Evolutionary conservation across 768 basidiomycete species (phyloP).

Genomic region (Sarcomyxa edulis): DNA sequence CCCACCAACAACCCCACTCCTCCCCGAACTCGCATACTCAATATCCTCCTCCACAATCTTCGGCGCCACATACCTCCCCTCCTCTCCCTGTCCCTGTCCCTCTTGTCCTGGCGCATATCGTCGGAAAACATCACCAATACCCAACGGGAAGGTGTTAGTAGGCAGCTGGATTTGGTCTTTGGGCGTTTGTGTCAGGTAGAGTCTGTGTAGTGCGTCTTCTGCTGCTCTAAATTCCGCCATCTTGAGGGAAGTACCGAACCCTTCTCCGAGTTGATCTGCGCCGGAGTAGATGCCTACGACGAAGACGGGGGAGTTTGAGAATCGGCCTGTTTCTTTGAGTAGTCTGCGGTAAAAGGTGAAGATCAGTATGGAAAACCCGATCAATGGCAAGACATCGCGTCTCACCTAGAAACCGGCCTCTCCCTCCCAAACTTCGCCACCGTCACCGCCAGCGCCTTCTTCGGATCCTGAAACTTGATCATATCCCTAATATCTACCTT

Average conservation of each 20-base stretch:
- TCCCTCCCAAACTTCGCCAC: conserved; percentile 65
- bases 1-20: conserved; percentile 27
- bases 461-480: conserved; percentile 81
- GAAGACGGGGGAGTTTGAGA: conserved; percentile 85
- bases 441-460: conserved; percentile 68
- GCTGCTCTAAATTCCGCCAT: conserved; percentile 96
- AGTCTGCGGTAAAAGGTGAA: conserved; percentile 46
- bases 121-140: conserved; percentile 51
- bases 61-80: conserved; percentile 46
- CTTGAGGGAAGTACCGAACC: conserved; percentile 85
- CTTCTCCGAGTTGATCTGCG: conserved; percentile 84
- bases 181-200: conserved; percentile 79
- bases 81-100: conserved; percentile 34
- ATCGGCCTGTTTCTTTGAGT: conserved; percentile 89
- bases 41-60: conserved; percentile 59
- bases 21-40: conserved; percentile 64
- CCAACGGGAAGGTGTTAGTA: conserved; percentile 64
- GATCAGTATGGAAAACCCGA: conserved; percentile 1
- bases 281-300: conserved; percentile 94
- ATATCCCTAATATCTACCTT: conserved; percentile 75
- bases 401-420: conserved; percentile 65
- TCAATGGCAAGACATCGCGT: neutral
- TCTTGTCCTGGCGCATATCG: too few relatives aligned
- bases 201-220: conserved; percentile 77
- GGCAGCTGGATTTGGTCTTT: conserved; percentile 65